These are phyloP conservation scores for Prunus mume DNA, from an alignment of 306 rosid genomes.

Conservation along the genomic window DNA sequence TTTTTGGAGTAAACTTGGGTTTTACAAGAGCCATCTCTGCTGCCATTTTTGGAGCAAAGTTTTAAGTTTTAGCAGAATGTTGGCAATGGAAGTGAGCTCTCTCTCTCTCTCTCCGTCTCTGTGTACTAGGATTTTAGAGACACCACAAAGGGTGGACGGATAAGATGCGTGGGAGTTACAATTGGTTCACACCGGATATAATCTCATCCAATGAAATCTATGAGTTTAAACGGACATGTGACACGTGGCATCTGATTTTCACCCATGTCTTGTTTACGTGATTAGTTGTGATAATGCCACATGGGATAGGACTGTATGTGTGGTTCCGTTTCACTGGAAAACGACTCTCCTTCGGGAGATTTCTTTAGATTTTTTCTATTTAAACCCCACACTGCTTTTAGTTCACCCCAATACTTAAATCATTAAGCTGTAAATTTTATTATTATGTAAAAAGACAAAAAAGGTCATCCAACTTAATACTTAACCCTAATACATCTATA, in stretches of 20 bases:
- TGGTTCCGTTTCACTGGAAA: background rate
- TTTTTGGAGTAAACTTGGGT: constrained; percentile 8
- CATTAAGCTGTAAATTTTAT: too few species aligned
- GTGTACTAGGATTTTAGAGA: too few species aligned
- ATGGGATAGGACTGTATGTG: background rate
- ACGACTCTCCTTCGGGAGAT: too few species aligned
- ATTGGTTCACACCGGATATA: background rate
- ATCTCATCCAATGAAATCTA: constrained; percentile 11
- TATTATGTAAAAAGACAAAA: too few species aligned
- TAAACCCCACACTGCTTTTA: too few species aligned
- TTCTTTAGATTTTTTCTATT: too few species aligned
- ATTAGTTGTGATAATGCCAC: background rate
- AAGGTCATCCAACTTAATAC: too few species aligned
- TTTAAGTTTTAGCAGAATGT: background rate
- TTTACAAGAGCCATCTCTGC: too few species aligned
- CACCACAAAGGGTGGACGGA: background rate
- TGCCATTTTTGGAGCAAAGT: too few species aligned
- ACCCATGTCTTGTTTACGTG: background rate
- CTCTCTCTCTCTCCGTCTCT: background rate
- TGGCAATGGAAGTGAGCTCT: background rate
- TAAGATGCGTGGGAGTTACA: background rate
- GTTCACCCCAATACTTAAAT: too few species aligned
- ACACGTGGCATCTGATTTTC: constrained; percentile 1
- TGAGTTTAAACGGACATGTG: background rate
- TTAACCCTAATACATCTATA: too few species aligned